Percentiles rank a stretch among this genome's conserved stretches.
These are phyloP conservation scores for Venturia nashicola DNA, from an alignment of 2,329 filamentous ascomycete genomes.

Conservation along the genomic window DNA sequence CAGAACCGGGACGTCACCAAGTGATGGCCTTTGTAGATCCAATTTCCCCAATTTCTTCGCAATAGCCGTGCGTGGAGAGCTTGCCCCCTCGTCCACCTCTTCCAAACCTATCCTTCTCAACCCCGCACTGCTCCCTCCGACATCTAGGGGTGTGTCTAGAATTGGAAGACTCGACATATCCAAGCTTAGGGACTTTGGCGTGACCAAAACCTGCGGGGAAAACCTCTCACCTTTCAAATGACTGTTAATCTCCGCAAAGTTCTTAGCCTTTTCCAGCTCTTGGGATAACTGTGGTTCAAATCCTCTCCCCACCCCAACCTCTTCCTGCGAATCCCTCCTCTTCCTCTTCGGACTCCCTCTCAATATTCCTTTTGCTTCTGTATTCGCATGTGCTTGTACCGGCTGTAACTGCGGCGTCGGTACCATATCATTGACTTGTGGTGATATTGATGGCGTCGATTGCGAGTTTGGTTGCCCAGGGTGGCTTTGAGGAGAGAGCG, in stretches of 20 bases:
- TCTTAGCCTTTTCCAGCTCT: neutral
- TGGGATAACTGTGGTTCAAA: neutral
- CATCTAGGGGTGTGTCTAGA: neutral
- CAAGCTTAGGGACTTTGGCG: neutral
- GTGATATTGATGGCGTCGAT: too few relatives aligned
- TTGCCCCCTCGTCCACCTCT: neutral
- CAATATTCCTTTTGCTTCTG: neutral
- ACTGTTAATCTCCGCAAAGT: neutral
- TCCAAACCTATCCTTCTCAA: neutral
- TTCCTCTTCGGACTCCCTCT: neutral
- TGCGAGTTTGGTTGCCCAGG: too few relatives aligned
- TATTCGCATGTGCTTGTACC: neutral
- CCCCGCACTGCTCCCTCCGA: neutral
- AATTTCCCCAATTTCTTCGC: constrained; percentile 1
- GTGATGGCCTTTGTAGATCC: neutral
- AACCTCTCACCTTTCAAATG: neutral
- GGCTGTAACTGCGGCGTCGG: neutral
- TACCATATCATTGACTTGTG: neutral
- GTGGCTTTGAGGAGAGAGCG: neutral
- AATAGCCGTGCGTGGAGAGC: constrained; percentile 2
- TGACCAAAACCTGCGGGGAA: neutral
- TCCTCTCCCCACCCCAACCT: neutral
- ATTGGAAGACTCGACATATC: neutral
- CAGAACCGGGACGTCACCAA: neutral
- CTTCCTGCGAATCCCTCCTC: neutral